Base-by-base conservation (phyloP, 768 basidiomycete genomes). In the Pisolithus orientalis region DNA sequence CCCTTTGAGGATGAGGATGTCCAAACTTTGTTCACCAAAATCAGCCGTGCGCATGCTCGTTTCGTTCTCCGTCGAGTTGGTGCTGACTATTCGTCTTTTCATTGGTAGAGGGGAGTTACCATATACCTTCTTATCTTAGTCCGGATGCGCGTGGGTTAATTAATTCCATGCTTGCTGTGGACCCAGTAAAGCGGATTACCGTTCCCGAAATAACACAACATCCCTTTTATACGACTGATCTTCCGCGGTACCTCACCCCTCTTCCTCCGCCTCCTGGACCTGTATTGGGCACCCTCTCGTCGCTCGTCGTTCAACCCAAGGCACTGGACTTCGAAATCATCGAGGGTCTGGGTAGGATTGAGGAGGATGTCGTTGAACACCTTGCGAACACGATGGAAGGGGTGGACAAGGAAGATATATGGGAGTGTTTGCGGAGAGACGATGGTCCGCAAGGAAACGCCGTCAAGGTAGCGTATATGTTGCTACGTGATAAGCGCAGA, bases 1-100 rank as follows among this genome's bases (percentile, higher is more conserved):
- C 96, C 96, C 1, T 99, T 99, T 65, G 96, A 98, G 71, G 94
- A 98, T 69, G 93, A 96, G 43, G 90, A 96, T 64, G 93, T 98
- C 39, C 90, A 93, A 46, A 77, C 81, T 0, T 71, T 99, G 10
- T 98, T 98, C 73, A 85, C 87, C 51, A 97, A 97, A 73, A 98
- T 99, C 61, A 88, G 87, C 55, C 85, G 91, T 87, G 61, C 63
- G 84, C 74, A 39, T 37, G 45, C 27, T 37, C 28, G 29, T 37
- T 7, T 25, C 37, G 31, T 32, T n/a, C 29, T 42, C 40, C 27
- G 47, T 25, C 27, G 6, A 28, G 34, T 21, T 27, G 11, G 27
- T 16, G 10, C 45, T 57, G 28, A 50, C 29, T 7, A 11, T 45
- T 21, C 38, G 37, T 37, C 43, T 44, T 50, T 40, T 59, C 46